A percentile compares a stretch with the other conserved stretches of the same genome.
These are phyloP conservation scores for Pueraria montana DNA, from an alignment of 306 rosid genomes.

Conservation along the genomic window DNA sequence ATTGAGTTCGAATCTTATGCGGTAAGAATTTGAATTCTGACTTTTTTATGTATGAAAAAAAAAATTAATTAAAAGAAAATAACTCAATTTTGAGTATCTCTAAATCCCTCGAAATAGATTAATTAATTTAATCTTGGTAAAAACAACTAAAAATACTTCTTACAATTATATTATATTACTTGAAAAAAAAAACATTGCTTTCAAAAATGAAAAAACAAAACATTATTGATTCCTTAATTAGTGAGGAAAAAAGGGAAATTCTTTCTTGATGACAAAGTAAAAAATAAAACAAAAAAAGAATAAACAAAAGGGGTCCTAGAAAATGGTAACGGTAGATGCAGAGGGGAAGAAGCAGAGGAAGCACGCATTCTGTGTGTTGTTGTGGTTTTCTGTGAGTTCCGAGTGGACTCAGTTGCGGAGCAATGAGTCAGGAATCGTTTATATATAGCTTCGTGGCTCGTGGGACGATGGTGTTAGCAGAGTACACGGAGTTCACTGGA, in stretches of 20 bases:
- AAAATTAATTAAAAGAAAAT: too few relatives aligned
- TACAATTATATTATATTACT: too few relatives aligned
- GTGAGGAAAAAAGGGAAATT: constrained; percentile 22
- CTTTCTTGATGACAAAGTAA: constrained; percentile 42
- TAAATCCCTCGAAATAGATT: too few relatives aligned
- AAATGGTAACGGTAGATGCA: constrained; percentile 30
- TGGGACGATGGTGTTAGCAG: constrained; percentile 87
- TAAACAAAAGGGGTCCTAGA: constrained; percentile 30
- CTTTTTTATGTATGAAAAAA: too few relatives aligned
- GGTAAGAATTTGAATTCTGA: too few relatives aligned
- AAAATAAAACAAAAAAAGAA: not conserved
- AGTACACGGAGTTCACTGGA: constrained; percentile 92
- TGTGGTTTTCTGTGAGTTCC: constrained; percentile 10
- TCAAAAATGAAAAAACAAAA: not conserved
- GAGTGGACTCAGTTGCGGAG: constrained; percentile 39
- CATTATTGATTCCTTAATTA: constrained; percentile 41
- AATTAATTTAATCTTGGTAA: too few relatives aligned
- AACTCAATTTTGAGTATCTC: too few relatives aligned
- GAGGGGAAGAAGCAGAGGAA: not conserved
- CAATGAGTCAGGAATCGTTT: constrained; percentile 80
- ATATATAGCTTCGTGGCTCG: constrained; percentile 91
- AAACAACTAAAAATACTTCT: too few relatives aligned
- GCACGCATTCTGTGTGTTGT: not conserved
- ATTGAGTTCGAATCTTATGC: too few relatives aligned
- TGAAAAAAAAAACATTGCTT: too few relatives aligned